Base-by-base conservation (phyloP, 192 early-diverging fungal species). In the Dimargaris xerosporica region DNA sequence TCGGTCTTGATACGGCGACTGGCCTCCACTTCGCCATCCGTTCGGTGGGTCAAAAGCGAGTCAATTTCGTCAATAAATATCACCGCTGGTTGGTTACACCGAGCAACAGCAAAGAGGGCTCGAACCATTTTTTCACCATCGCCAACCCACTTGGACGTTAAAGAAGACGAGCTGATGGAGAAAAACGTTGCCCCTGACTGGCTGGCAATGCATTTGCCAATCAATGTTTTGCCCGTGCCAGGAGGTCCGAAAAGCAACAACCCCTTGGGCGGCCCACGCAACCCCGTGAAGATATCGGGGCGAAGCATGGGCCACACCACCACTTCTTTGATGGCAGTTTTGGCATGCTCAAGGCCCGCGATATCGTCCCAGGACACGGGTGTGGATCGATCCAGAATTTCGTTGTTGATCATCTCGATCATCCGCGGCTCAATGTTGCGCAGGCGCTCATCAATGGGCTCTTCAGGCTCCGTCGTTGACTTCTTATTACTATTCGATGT, bases 41-140 rank as follows among this genome's bases (percentile, higher is more conserved):
- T 90, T 17, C 93, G 81, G 62, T 90, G 84, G 1, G 91, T 88
- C 65, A 96, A 63, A 7, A 96, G 74, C 11, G 90, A 93, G 69
- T 96, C 93, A 63, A 96, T 93, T 72, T 96, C 93, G 65, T 96
- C 93, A 43, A 96, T 82, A 69, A 94, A 93, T 17, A 94, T 89
- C 0, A 93, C 90, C 0, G 85, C 78, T 23, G 93, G 93, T 72
- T 94, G 91, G 51, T 80, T 75, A 43, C 82, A 86, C 34, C 93
- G 65, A 1, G 93, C 93, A 0, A 95, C 90, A 0, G 93, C 91
- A 75, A 96, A 96, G 47, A 96, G 65, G 16, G 90, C 86, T 0
- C 91, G 83, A 31, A 79, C 89, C 88, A 94, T 88, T 67, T 96
- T 96, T 67, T 96, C 93, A 44, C 91, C 91, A 65, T 96, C 91